Evolutionary conservation across 306 rosid species (phyloP).

Genomic region (Sesbania bispinosa): DNA sequence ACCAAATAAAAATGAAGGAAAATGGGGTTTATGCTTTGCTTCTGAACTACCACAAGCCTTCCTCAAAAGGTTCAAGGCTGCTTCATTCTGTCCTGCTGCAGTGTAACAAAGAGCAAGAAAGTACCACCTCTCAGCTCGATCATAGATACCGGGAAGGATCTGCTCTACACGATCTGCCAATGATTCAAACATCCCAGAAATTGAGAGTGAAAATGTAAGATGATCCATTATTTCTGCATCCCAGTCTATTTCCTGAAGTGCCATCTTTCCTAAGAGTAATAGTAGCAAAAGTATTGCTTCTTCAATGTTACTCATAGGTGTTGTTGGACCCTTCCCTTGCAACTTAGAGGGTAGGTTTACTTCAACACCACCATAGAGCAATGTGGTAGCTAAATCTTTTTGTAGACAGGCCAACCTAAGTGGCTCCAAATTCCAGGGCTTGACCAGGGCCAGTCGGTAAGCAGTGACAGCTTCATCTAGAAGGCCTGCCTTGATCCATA

Average conservation of each 20-base stretch:
- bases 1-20: slow-evolving; percentile 66
- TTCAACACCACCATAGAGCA: slow-evolving; percentile 84
- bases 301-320: slow-evolving; percentile 58
- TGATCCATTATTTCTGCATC: slow-evolving; percentile 76
- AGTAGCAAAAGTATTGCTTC: slow-evolving; percentile 75
- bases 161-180: slow-evolving; percentile 75
- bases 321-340: slow-evolving; percentile 50
- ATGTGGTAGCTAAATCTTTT: slow-evolving; percentile 66
- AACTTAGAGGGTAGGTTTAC: slow-evolving; percentile 54
- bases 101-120: slow-evolving; percentile 87
- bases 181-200: slow-evolving; percentile 58
- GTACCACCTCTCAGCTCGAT: slow-evolving; percentile 80
- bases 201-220: slow-evolving; percentile 77
- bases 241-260: slow-evolving; percentile 61
- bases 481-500: slow-evolving; percentile 71
- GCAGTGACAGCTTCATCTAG: slow-evolving; percentile 76
- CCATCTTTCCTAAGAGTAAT: slow-evolving; percentile 60
- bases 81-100: slow-evolving; percentile 67
- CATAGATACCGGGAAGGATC: slow-evolving; percentile 66
- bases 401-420: slow-evolving; percentile 58
- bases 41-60: slow-evolving; percentile 78
- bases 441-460: slow-evolving; percentile 60
- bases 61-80: slow-evolving; percentile 68
- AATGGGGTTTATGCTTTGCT: slow-evolving; percentile 50
- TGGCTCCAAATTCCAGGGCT: slow-evolving; percentile 85